Evolutionary conservation across 208 protist species (phyloP).

Genomic region (Tritrichomonas musculus): DNA sequence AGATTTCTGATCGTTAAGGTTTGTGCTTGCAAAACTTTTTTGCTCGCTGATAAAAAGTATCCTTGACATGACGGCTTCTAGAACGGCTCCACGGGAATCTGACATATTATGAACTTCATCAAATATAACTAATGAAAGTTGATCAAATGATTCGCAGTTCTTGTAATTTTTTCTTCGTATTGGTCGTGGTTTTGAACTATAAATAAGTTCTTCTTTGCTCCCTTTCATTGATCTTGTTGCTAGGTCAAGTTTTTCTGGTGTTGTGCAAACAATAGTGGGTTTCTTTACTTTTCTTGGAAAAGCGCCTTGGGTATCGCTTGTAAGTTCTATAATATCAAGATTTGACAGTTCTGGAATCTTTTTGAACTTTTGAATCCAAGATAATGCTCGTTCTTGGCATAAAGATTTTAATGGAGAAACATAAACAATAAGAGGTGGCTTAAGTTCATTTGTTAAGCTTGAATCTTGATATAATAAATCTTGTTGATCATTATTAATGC

Average conservation of each 20-base stretch:
- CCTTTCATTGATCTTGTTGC: constrained; percentile 47
- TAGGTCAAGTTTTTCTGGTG: constrained; percentile 31
- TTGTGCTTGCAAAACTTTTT: constrained; percentile 45
- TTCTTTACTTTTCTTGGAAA: not conserved
- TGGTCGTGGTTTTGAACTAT: not conserved
- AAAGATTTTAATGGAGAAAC: constrained; percentile 41
- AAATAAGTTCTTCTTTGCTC: constrained; percentile 43
- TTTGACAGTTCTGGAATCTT: too few species aligned
- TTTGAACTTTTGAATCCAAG: constrained; percentile 36
- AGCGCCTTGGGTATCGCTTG: constrained; percentile 36
- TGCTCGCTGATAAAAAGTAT: constrained; percentile 82
- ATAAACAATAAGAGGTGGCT: constrained; percentile 38
- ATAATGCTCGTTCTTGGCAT: constrained; percentile 42
- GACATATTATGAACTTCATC: constrained; percentile 99
- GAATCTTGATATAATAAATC: not conserved
- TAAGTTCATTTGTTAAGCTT: not conserved
- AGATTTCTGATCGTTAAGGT: constrained; percentile 72
- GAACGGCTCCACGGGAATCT: constrained; percentile 88
- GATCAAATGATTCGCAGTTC: constrained; percentile 45
- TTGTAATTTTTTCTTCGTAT: too few species aligned
- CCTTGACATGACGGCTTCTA: constrained; percentile 93
- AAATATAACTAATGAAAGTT: constrained; percentile 86
- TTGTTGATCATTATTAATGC: not conserved
- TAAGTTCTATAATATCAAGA: constrained; percentile 37
- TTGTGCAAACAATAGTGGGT: not conserved